Percentiles rank a stretch among this genome's conserved stretches.
Evolutionary conservation across 345 rosid species (phyloP).

Genomic region (Moricandia moricandioides): DNA sequence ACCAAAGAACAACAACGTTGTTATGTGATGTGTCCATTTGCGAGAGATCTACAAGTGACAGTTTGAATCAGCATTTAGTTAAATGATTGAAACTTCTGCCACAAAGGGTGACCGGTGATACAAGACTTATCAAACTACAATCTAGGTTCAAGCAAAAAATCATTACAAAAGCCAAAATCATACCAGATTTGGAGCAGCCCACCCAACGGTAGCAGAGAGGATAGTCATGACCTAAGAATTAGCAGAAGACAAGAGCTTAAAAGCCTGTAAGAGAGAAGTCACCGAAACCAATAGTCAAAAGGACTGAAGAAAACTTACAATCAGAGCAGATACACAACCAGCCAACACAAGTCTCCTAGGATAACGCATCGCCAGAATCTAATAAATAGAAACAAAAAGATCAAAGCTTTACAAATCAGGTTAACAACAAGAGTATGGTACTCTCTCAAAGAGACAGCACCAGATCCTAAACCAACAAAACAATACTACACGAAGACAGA

Average conservation of each 20-base stretch:
- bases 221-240: slow-evolving; percentile 79
- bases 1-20: slow-evolving; percentile 79
- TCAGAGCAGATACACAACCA: slow-evolving; percentile 39
- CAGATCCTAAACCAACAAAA: neutral
- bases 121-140: neutral
- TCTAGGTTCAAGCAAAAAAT: slow-evolving; percentile 50
- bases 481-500: neutral
- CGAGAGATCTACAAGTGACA: slow-evolving; percentile 73
- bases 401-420: neutral
- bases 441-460: neutral
- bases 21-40: slow-evolving; percentile 87
- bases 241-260: neutral
- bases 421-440: neutral
- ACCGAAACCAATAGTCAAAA: neutral
- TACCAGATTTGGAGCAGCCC: neutral
- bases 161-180: slow-evolving; percentile 41
- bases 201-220: slow-evolving; percentile 79
- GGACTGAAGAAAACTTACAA: slow-evolving; percentile 45
- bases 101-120: too few species aligned
- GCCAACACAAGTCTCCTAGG: slow-evolving; percentile 87
- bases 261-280: neutral
- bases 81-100: neutral
- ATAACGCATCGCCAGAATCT: slow-evolving; percentile 99
- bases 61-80: neutral
- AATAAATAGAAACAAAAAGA: slow-evolving; percentile 18